A percentile compares a stretch with the other conserved stretches of the same genome.
Evolutionary conservation across 176 grass and related monocot species (phyloP).

Genomic region (Calamus simplicifolius): DNA sequence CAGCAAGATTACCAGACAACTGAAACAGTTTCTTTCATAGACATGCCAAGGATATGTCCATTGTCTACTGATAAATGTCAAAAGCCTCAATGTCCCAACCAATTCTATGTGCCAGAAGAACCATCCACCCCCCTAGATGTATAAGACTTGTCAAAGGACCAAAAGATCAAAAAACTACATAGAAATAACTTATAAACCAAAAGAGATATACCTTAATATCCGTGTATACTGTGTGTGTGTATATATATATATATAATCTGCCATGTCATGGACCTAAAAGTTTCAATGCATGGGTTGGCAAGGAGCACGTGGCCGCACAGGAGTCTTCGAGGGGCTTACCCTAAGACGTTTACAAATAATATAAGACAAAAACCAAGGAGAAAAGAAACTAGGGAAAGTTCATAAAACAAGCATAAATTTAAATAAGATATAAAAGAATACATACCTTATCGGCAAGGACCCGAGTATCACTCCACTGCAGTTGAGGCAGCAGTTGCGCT

Average conservation of each 20-base stretch:
- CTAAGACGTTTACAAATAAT: not conserved
- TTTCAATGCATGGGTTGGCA: not conserved
- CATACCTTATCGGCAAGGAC: constrained; percentile 17
- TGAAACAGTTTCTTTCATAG: too few species aligned
- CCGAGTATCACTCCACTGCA: constrained; percentile 19
- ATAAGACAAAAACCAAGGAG: not conserved
- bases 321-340: constrained; percentile 20
- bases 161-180: not conserved
- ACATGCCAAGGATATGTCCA: too few species aligned
- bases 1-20: too few species aligned
- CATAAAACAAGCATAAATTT: not conserved
- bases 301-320: constrained; percentile 1
- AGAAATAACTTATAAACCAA: not conserved
- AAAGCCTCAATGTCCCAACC: too few species aligned
- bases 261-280: not conserved
- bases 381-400: not conserved
- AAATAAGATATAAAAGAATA: not conserved
- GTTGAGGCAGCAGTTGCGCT: constrained; percentile 20
- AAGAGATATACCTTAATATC: not conserved
- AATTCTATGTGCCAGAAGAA: not conserved
- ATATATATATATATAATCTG: not conserved
- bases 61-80: too few species aligned
- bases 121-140: not conserved
- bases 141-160: not conserved
- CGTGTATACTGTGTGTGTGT: not conserved